phyloP scores from a whole-genome alignment of 2,329 filamentous ascomycete genomes.

The Simplicillium aogashimaense region DNA sequence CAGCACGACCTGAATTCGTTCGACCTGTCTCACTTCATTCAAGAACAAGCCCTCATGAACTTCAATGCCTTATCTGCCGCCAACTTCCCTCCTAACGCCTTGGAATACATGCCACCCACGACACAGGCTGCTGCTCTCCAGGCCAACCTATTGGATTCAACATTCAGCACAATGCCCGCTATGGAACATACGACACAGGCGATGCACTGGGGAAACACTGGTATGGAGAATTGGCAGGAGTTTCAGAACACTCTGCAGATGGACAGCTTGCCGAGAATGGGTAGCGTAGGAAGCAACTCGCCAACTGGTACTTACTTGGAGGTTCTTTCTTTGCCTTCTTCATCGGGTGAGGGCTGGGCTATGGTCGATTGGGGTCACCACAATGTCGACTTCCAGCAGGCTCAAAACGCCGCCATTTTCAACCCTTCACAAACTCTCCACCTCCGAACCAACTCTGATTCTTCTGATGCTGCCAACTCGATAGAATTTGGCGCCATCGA shows the following conservation, averaged over 20 bases:
- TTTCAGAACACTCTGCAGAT: constrained; percentile 55
- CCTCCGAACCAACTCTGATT: constrained; percentile 77
- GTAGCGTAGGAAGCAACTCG: constrained; percentile 34
- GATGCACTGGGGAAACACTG: constrained; percentile 48
- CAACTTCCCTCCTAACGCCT: constrained; percentile 42
- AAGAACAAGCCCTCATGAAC: constrained; percentile 45
- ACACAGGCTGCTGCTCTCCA: constrained; percentile 55
- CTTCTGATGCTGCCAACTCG: constrained; percentile 60
- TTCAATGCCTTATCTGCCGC: constrained; percentile 39
- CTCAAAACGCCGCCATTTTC: constrained; percentile 63
- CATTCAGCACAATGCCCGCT: constrained; percentile 49
- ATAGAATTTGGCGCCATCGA: constrained; percentile 71
- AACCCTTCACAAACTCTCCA: constrained; percentile 88
- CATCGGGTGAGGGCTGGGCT: constrained; percentile 81
- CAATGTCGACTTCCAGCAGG: constrained; percentile 43
- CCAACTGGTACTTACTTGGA: constrained; percentile 58
- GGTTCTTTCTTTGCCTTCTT: constrained; percentile 70
- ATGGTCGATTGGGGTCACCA: constrained; percentile 67
- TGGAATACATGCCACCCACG: constrained; percentile 52
- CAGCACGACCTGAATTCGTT: constrained; percentile 26
- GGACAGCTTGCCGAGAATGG: constrained; percentile 29
- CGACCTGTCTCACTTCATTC: constrained; percentile 43
- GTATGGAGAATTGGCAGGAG: constrained; percentile 71
- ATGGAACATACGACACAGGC: constrained; percentile 45
- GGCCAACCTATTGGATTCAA: constrained; percentile 51